Evolutionary conservation across 306 rosid genomes (phyloP), one percentile per base, ranked within the genome.

Genomic region (Gleditsia sinensis): DNA sequence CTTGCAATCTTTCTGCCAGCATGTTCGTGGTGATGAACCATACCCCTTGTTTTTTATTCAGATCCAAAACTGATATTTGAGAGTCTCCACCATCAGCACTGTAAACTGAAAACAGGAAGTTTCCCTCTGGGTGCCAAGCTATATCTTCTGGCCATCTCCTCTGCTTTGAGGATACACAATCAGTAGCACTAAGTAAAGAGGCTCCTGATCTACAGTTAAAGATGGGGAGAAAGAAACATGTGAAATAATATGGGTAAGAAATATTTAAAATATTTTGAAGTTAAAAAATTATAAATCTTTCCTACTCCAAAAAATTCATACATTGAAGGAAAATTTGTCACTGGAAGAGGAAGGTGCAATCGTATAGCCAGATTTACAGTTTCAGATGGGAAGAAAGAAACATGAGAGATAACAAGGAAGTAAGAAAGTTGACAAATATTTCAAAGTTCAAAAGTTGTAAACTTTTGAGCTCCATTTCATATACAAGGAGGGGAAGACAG

Each of bases 91-190:
- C 71, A 76, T 89, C 94, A 70, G 94, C 94, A 77, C 83, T 84
- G 72, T 88, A 88, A 11, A 77, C 86, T 40, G 85, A 81, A 78
- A 88, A 88, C 49, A 88, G 43, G 76, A 83, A 60, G 59, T 69
- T 73, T 56, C 93, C 93, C 37, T 86, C 80, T 19, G 91, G 91
- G 63, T 88, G 93, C 93, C 93, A 88, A 25, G 86, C 82, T 49
- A 88, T 66, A 72, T 88, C 91, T 80, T 88, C 91, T 0, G 93
- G 91, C 93, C 91, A 88, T 82, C 93, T 88, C 76, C 91, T 82
- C 62, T 80, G 86, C 40, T 88, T 88, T 7, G 84, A 79, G 55
- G 91, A 86, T 62, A 67, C 71, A 40, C 93, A 86, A 49, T 88
- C 87, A 7, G 89, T 37, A 12, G 76, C 34, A 74, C 87, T 80